A percentile compares a stretch with the other conserved stretches of the same genome.
Conservation (phyloP, 202 grass and related monocot genomes). For the Brachypodium distachyon region DNA sequence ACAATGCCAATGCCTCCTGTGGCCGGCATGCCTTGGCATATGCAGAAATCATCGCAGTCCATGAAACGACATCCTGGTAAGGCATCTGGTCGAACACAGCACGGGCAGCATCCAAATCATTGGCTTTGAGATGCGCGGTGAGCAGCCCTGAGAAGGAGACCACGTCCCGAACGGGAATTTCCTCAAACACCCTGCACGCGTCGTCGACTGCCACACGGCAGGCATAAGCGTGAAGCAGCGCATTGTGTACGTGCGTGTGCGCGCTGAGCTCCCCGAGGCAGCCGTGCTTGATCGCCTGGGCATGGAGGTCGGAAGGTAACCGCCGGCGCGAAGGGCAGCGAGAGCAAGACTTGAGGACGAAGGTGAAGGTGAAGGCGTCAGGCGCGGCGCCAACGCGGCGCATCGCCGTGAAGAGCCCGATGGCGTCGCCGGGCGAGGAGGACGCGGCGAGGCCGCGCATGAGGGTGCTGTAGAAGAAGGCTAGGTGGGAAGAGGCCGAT, state of each 20-base stretch:
- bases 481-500: conserved; percentile 23
- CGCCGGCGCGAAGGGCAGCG: conserved; percentile 6
- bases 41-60: conserved; percentile 50
- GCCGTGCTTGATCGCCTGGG: conserved; percentile 37
- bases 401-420: conserved; percentile 45
- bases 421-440: conserved; percentile 18
- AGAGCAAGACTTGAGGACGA: conserved; percentile 41
- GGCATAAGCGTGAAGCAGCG: conserved; percentile 42
- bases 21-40: conserved; percentile 19
- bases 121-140: conserved; percentile 19
- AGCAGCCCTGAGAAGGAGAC: conserved; percentile 41
- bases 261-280: conserved; percentile 29
- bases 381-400: conserved; percentile 21
- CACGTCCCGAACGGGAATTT: conserved; percentile 42
- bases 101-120: conserved; percentile 25
- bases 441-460: conserved; percentile 40
- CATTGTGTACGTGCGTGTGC: conserved; percentile 39
- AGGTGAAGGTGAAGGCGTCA: conserved; percentile 61
- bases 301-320: conserved; percentile 37
- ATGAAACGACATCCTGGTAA: conserved; percentile 32
- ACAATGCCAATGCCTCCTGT: conserved; percentile 40
- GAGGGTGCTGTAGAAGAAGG: conserved; percentile 69
- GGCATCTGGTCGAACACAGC: conserved; percentile 37
- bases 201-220: conserved; percentile 13
- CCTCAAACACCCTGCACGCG: conserved; percentile 36